These are phyloP conservation scores for Naganishia vishniacii DNA, from an alignment of 768 basidiomycete species.

Conservation along the genomic window DNA sequence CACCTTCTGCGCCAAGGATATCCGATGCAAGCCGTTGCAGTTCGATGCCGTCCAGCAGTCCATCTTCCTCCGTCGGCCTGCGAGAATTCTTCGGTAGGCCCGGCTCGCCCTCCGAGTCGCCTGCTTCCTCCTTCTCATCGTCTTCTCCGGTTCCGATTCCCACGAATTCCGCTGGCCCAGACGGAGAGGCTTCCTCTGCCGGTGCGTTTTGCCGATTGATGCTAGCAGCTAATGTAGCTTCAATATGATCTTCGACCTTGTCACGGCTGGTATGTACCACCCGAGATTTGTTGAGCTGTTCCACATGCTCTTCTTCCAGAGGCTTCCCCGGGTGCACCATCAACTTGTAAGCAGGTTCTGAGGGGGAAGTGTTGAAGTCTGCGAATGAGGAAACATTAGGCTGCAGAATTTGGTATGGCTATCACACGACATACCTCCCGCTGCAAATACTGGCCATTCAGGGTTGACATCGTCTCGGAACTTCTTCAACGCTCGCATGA, in stretches of 20 bases:
- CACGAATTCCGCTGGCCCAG: neutral
- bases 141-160: constrained; percentile 30
- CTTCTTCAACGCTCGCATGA: constrained; percentile 60
- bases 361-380: constrained; percentile 85
- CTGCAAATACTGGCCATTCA: constrained; percentile 72
- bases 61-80: constrained; percentile 58
- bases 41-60: constrained; percentile 61
- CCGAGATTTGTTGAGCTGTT: constrained; percentile 58
- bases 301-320: constrained; percentile 57
- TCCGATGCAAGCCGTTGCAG: constrained; percentile 54
- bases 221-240: neutral
- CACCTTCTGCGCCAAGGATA: constrained; percentile 33
- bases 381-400: neutral
- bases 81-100: constrained; percentile 69
- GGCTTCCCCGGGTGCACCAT: constrained; percentile 56
- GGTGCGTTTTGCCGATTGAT: neutral
- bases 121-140: constrained; percentile 49
- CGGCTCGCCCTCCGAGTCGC: constrained; percentile 50
- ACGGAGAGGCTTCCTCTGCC: neutral
- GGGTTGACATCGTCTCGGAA: constrained; percentile 53
- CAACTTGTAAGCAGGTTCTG: constrained; percentile 75
- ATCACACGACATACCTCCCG: constrained; percentile 52
- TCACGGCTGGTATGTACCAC: constrained; percentile 49
- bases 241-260: constrained; percentile 30
- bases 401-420: neutral